Evolutionary conservation across 192 early-diverging fungal species (phyloP), one percentile per base, ranked within the genome.

Genomic region (Chytriomyces hyalinus): DNA sequence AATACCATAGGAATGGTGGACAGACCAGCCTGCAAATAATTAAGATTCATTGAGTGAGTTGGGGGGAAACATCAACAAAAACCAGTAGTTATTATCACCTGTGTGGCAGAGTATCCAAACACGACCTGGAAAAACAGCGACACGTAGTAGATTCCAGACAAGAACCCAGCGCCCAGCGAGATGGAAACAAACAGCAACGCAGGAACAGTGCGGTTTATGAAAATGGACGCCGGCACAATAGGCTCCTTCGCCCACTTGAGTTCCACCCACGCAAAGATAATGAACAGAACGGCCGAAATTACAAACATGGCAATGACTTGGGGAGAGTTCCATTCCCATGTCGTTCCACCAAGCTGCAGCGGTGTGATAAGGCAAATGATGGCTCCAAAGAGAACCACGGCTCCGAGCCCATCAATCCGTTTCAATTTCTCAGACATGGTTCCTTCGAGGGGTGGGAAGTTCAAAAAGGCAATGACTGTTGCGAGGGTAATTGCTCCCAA

Each of bases 111-210:
- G 46, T 91, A 89, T 47, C 88, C 91, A 61, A 90, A 84, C 22
- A 95, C 92, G 60, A 97, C 85, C 80, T 95, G 90, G 80, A 96
- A 95, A 81, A 92, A 96, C 50, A 84, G 70, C 36, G 93, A 91
- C n/a, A 92, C 74, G 80, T 94, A 96, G 79, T 91, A 95, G 15
- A 92, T 87, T 17, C 82, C 64, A 11, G 83, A 36, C 47, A 88
- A 80, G 66, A 85, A 82, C 6, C 67, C n/a, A n/a, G 80, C 77
- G 44, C 86, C 88, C 43, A 84, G 26, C 60, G 63, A 82, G 67
- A 87, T 80, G 5, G 84, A 65, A 57, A 82, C 67, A 15, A 61
- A 17, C 43, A 84, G 26, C 59, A 84, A 61, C 26, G 70, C 43
- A 6, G 76, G 49, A 17, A 86, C 83, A 83, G 28, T 78, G 70